Conservation (phyloP, 169 alveolate genomes). For the Amoebophrya sp. region DNA sequence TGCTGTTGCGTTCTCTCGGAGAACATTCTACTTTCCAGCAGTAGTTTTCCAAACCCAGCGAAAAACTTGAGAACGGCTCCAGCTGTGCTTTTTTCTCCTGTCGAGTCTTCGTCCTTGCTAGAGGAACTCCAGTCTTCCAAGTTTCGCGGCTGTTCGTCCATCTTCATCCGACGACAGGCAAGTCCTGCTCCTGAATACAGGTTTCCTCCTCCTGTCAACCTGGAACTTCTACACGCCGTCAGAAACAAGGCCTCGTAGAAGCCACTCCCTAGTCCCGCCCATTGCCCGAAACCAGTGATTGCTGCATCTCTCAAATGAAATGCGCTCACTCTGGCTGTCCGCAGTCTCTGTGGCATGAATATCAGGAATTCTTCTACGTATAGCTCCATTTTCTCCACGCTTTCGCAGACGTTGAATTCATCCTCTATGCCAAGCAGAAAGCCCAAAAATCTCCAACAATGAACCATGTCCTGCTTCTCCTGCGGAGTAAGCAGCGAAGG, state of each 20-base stretch:
- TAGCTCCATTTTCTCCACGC: not conserved
- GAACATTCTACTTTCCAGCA: no score
- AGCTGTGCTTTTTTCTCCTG: no score
- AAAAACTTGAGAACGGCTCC: no score
- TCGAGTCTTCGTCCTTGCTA: no score
- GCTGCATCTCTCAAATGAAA: not conserved
- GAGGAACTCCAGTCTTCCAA: no score
- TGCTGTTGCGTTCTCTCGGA: no score
- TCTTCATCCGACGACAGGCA: no score
- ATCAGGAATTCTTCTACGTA: not conserved
- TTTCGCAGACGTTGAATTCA: not conserved
- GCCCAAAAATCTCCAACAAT: not conserved
- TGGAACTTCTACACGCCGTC: not conserved
- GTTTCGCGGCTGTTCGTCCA: no score
- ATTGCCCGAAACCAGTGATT: not conserved
- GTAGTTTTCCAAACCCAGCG: no score
- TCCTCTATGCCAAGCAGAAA: not conserved
- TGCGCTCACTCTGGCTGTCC: not conserved
- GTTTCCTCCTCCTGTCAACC: not conserved
- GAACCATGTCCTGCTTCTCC: not conserved
- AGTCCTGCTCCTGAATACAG: no score
- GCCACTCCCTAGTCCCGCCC: not conserved
- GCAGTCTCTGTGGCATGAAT: not conserved
- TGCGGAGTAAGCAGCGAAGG: no score
- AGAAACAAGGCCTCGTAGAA: constrained; percentile 9